phyloP scores from a whole-genome alignment of 176 grass and related monocot species.

The Lolium rigidum region DNA sequence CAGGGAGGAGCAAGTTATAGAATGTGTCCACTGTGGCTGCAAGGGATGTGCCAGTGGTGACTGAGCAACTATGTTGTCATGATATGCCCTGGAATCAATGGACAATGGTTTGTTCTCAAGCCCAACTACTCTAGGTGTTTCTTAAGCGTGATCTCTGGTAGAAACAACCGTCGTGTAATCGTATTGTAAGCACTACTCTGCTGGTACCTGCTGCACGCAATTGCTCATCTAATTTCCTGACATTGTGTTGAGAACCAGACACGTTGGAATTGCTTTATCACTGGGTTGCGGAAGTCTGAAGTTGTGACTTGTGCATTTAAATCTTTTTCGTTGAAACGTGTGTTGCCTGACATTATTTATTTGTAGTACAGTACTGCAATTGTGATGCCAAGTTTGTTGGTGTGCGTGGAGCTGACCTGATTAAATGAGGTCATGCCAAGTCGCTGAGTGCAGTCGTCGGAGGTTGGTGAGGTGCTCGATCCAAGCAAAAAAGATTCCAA shows the following conservation, averaged over 20 bases:
- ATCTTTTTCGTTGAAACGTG: neutral
- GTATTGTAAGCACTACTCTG: constrained; percentile 4
- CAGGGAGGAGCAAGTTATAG: constrained; percentile 85
- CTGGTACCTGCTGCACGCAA: neutral
- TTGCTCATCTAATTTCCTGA: neutral
- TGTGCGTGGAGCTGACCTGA: constrained; percentile 10
- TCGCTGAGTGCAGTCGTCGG: neutral
- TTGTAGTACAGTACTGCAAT: neutral
- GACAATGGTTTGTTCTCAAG: neutral
- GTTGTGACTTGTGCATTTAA: neutral
- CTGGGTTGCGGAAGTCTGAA: neutral
- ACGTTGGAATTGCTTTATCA: neutral
- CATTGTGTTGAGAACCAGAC: neutral
- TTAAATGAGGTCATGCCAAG: constrained; percentile 29
- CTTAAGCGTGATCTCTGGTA: neutral
- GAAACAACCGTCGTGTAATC: neutral
- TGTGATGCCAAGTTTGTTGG: neutral
- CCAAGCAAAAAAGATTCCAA: constrained; percentile 32
- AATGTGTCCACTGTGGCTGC: constrained; percentile 83
- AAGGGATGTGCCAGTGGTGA: constrained; percentile 82
- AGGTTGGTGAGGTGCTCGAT: neutral
- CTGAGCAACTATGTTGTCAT: neutral
- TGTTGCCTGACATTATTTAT: neutral
- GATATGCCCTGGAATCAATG: neutral
- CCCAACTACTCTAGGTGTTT: neutral